These are phyloP conservation scores for Aspergillus ibericus DNA, from an alignment of 2,329 filamentous ascomycete species.

Conservation along the genomic window DNA sequence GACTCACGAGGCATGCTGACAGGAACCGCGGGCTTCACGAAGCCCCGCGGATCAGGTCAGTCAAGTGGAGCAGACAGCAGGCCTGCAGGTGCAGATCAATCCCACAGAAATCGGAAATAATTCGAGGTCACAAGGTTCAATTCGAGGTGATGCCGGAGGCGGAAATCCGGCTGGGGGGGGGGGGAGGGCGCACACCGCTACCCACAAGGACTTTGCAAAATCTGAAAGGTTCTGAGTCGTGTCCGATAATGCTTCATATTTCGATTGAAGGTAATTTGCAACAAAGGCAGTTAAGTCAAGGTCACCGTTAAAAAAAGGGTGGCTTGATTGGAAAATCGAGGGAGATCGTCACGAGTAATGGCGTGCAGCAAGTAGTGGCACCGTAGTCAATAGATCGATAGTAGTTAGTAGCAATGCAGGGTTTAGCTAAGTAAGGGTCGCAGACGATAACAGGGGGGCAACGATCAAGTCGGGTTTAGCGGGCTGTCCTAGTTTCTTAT, in stretches of 20 bases:
- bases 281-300: neutral
- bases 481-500: neutral
- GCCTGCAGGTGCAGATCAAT: neutral
- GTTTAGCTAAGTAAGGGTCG: neutral
- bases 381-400: neutral
- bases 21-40: neutral
- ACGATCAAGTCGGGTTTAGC: neutral
- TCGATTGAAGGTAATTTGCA: neutral
- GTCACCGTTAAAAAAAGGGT: neutral
- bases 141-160: neutral
- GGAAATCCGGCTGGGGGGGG: neutral
- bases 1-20: neutral
- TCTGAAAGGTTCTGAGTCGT: constrained; percentile 14
- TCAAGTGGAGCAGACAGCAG: neutral
- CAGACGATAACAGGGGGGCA: neutral
- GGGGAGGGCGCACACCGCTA: constrained; percentile 20
- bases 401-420: neutral
- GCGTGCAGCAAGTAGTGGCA: neutral
- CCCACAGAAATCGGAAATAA: neutral
- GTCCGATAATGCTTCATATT: constrained; percentile 16
- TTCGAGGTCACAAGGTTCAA: constrained; percentile 2
- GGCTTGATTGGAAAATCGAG: neutral
- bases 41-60: neutral
- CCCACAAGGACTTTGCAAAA: constrained; percentile 18
- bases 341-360: neutral